Percentiles rank a stretch among this genome's conserved stretches.
Evolutionary conservation across 2,329 filamentous ascomycete genomes (phyloP).

Genomic region (Keithomyces neogunnii): DNA sequence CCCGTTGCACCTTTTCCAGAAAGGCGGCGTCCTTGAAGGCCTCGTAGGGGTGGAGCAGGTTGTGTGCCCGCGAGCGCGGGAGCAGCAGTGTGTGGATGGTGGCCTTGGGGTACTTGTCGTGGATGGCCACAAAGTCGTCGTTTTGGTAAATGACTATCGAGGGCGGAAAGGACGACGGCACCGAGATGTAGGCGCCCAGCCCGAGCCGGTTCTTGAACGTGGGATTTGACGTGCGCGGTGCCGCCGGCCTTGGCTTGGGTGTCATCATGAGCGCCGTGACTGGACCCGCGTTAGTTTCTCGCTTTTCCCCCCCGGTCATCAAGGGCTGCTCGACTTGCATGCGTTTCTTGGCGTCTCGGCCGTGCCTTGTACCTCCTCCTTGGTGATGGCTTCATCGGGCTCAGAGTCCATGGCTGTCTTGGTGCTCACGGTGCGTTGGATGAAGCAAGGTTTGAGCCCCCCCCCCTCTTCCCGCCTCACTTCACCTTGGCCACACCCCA

Average conservation of each 20-base stretch:
- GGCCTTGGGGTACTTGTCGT: constrained; percentile 80
- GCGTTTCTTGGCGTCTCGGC: constrained; percentile 29
- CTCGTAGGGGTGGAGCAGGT: constrained; percentile 63
- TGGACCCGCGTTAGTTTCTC: constrained; percentile 6
- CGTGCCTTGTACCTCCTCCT: constrained; percentile 30
- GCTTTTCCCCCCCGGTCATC: too few relatives aligned
- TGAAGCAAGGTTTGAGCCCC: neutral
- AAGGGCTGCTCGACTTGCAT: constrained; percentile 21
- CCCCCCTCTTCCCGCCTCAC: too few relatives aligned
- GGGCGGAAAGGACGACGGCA: constrained; percentile 53
- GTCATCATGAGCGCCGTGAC: constrained; percentile 28
- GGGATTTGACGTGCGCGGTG: constrained; percentile 11
- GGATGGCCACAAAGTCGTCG: constrained; percentile 63
- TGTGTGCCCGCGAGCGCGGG: constrained; percentile 56
- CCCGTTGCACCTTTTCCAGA: constrained; percentile 51
- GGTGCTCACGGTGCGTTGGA: neutral
- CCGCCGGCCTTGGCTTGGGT: constrained; percentile 24
- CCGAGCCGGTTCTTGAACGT: constrained; percentile 47
- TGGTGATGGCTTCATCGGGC: constrained; percentile 31
- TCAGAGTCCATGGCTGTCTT: constrained; percentile 11
- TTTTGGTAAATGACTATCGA: constrained; percentile 58
- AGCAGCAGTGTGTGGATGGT: constrained; percentile 82
- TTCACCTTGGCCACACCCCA: too few relatives aligned
- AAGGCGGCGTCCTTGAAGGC: constrained; percentile 66
- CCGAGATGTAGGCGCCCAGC: constrained; percentile 57